Base-by-base conservation (phyloP, 352 stramenopile genomes). In the Aphanomyces stellatus region DNA sequence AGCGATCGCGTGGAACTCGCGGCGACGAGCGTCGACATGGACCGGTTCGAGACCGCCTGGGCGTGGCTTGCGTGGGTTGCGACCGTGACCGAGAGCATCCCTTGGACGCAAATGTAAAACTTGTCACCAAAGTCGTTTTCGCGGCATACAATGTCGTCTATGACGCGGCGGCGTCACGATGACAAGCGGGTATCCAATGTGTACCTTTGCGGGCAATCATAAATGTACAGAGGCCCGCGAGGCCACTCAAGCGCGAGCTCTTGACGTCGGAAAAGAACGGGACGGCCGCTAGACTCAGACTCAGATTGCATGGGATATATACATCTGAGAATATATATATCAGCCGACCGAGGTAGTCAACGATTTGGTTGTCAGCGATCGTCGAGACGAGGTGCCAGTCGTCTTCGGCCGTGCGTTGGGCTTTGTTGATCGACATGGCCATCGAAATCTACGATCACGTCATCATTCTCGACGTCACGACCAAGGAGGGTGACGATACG, bases 51-150 rank as follows among this genome's bases (percentile, higher is more conserved):
- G 53, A 62, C 53, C 17, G 3, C 5, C 31, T 28, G 53, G 28
- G 34, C 33, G 4, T 27, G 31, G 0, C 11, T n/a, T 2, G 34
- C 7, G 3, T 62, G 31, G 22, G 42, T 62, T 11, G 82, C 70
- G 4, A 84, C 68, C 0, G 78, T 82, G 0, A 78, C 80, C 41
- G 87, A 74, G 4, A 88, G 62, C 15, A 69, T 70, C 0, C 81
- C 81, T 43, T 78, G 76, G 42, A 90, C 81, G 56, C 79, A 90
- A 48, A 90, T 81, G 71, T 85, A 90, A 62, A 90, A 90, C 2
- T 72, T 65, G 34, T 90, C 77, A 24, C 78, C 81, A 30, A 82
- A 70, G 61, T 88, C 81, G 1, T 76, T 79, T 72, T 87, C 79
- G 11, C 76, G 57, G 24, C 78, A 90, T 0, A 90, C 64, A 33